Percentiles rank a stretch among this genome's conserved stretches.
phyloP scores from a whole-genome alignment of 164 flowering plant species.

The Vitis labrusca region DNA sequence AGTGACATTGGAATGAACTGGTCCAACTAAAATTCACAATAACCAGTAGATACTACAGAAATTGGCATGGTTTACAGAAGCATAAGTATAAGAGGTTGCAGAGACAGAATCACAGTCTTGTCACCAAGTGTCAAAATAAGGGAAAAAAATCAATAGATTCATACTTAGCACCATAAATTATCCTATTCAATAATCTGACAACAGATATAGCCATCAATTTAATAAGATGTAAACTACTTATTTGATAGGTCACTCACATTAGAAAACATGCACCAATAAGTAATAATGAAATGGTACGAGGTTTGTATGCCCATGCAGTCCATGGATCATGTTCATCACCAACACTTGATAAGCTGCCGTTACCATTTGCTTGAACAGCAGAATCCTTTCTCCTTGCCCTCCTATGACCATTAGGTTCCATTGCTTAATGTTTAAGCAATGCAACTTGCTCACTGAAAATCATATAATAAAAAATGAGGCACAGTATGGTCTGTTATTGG shows the following conservation, averaged over 20 bases:
- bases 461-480: background rate
- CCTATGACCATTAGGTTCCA: slow-evolving; percentile 65
- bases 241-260: slow-evolving; percentile 56
- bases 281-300: slow-evolving; percentile 79
- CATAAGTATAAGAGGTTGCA: background rate
- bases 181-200: too few relatives aligned
- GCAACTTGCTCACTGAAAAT: slow-evolving; percentile 26
- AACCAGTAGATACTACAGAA: background rate
- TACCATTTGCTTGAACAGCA: slow-evolving; percentile 45
- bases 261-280: slow-evolving; percentile 89
- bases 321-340: slow-evolving; percentile 87
- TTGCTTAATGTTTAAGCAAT: slow-evolving; percentile 17
- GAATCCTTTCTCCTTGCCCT: slow-evolving; percentile 42
- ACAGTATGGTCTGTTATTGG: too few relatives aligned
- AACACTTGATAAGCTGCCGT: slow-evolving; percentile 17
- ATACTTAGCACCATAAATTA: too few relatives aligned
- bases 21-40: background rate
- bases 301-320: slow-evolving; percentile 99
- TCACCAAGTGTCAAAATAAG: too few relatives aligned
- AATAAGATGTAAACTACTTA: background rate
- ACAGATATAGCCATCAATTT: background rate
- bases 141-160: too few relatives aligned
- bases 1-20: too few relatives aligned
- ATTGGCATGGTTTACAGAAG: background rate
- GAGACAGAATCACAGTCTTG: too few relatives aligned